A percentile compares a stretch with the other conserved stretches of the same genome.
These are phyloP conservation scores for Debaryomycetaceae sp. DNA, from an alignment of 1,139 yeast species.

Conservation along the genomic window DNA sequence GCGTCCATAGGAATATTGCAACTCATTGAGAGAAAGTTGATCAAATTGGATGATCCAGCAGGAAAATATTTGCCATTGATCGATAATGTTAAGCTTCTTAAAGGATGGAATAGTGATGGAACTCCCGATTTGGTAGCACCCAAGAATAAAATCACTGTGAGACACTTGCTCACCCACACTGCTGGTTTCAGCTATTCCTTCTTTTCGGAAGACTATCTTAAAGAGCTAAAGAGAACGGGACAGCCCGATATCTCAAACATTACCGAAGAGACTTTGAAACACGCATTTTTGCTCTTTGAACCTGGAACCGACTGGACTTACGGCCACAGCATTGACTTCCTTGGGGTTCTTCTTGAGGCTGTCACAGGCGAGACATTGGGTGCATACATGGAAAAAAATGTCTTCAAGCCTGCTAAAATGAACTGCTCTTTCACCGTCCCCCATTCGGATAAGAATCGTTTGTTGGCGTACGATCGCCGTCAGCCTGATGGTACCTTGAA, in stretches of 20 bases:
- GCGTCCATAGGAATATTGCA: conserved; percentile 46
- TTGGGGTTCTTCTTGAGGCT: conserved; percentile 44
- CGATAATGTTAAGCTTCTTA: conserved; percentile 21
- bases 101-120: conserved; percentile 35
- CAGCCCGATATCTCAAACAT: conserved; percentile 17
- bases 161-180: conserved; percentile 49
- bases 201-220: conserved; percentile 28
- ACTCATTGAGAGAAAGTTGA: conserved; percentile 41
- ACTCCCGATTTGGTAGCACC: conserved; percentile 27
- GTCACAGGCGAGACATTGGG: conserved; percentile 44
- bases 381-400: conserved; percentile 32
- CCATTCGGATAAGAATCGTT: neutral
- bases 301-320: conserved; percentile 54
- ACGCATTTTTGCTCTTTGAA: conserved; percentile 44
- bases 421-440: conserved; percentile 2
- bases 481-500: neutral
- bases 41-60: conserved; percentile 42
- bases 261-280: conserved; percentile 22
- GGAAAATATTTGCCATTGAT: conserved; percentile 39
- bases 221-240: conserved; percentile 14
- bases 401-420: conserved; percentile 48
- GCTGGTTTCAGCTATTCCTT: conserved; percentile 51
- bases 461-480: neutral
- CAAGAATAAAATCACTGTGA: conserved; percentile 37
- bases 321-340: conserved; percentile 53